Conservation (phyloP, 768 basidiomycete species). For the Mycena olivaceomarginata region DNA sequence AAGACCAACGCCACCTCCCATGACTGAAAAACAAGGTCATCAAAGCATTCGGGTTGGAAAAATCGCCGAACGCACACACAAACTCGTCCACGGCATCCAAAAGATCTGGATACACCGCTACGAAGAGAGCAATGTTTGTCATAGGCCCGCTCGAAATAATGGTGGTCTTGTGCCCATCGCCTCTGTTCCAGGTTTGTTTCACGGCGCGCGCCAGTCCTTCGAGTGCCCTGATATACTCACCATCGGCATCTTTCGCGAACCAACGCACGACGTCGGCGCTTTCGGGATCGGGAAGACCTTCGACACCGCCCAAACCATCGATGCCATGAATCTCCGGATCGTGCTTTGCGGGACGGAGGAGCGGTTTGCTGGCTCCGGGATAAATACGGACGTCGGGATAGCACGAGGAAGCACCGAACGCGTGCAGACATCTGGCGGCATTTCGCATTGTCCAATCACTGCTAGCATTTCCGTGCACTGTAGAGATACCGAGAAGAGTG, state of each 20-base stretch:
- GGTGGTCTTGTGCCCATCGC: constrained; percentile 76
- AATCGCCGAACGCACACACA: constrained; percentile 61
- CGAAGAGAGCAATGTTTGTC: constrained; percentile 88
- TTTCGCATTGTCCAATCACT: constrained; percentile 79
- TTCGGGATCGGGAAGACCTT: constrained; percentile 77
- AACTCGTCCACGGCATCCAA: constrained; percentile 78
- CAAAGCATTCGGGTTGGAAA: constrained; percentile 19
- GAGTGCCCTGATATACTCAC: constrained; percentile 70
- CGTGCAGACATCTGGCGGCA: constrained; percentile 85
- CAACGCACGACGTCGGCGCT: constrained; percentile 69
- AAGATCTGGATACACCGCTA: constrained; percentile 72
- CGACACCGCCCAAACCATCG: constrained; percentile 90
- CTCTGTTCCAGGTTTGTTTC: constrained; percentile 72
- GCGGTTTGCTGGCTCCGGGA: constrained; percentile 82
- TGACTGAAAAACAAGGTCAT: constrained; percentile 70
- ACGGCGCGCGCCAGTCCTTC: constrained; percentile 81
- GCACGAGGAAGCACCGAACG: constrained; percentile 76
- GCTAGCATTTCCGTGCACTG: constrained; percentile 89
- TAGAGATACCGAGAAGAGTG: constrained; percentile 88
- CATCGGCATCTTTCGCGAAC: constrained; percentile 66
- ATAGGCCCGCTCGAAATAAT: constrained; percentile 90
- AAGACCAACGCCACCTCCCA: constrained; percentile 93
- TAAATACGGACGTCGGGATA: constrained; percentile 71
- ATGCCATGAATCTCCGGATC: constrained; percentile 89
- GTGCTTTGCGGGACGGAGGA: constrained; percentile 76